Base-by-base conservation (phyloP, 1,284 basidiomycete genomes). In the Sanghuangporus weigelae region DNA sequence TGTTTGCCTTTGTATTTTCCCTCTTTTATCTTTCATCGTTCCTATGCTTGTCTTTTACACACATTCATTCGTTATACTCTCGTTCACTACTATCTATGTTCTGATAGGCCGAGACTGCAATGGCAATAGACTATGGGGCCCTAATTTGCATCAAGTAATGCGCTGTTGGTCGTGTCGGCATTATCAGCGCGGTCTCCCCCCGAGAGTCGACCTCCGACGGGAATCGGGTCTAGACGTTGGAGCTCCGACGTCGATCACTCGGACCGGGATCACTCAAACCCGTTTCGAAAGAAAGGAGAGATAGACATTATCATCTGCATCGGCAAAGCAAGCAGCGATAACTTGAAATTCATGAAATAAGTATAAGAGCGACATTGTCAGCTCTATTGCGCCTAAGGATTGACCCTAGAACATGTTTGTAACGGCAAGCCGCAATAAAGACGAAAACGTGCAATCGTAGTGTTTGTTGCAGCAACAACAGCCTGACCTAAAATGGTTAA, bases 1-100 rank as follows among this genome's bases (percentile, higher is more conserved):
- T 42, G 8, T 51, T 42, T 42, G 16, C 40, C 42, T 40, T 31
- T 31, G 26, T 31, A 16, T 26, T 46, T 55, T 46, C 64, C 46
- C 58, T 60, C 48, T 63, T 62, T 64, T 60, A 61, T 63, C 66
- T 51, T 42, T 19, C 64, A 62, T 31, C 26, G 3, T 31, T 31
- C 26, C 61, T 59, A 51, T 8, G 60, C 49, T 59, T 53, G 53
- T 38, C 26, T 12, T 48, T 51, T 51, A 44, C 59, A 40, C 59
- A 19, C 23, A 53, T 63, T 39, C 21, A 54, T 38, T 54, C 53
- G 53, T 54, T 54, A 36, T 38, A 7, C 57, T 56, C 53, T 58
- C 57, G 23, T 50, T 46, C 39, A 57, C 55, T 7, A 57, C 40
- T 57, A 57, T 57, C 55, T 57, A 57, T 57, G 42, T 57, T 38